Evolutionary conservation across 257 asterid species (phyloP).

Genomic region (Przewalskia tangutica): DNA sequence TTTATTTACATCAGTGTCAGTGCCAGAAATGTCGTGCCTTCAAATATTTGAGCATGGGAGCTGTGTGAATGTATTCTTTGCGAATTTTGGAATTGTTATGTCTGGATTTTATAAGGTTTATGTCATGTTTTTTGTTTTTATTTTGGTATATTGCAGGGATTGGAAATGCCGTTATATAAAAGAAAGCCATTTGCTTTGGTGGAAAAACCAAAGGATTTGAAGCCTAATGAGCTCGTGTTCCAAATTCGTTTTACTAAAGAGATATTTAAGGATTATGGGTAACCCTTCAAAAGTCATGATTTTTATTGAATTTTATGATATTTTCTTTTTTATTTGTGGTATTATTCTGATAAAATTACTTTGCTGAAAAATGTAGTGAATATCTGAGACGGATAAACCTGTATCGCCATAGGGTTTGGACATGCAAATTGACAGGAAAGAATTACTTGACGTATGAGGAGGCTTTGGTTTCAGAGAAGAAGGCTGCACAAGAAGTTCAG

Average conservation of each 20-base stretch:
- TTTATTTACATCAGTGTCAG: too few relatives aligned
- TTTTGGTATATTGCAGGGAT: constrained; percentile 8
- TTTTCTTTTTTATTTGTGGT: not conserved
- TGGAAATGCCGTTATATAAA: constrained; percentile 69
- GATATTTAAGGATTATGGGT: constrained; percentile 77
- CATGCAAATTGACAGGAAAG: constrained; percentile 89
- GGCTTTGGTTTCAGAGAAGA: constrained; percentile 74
- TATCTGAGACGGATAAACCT: constrained; percentile 72
- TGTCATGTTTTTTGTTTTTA: not conserved
- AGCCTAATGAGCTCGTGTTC: constrained; percentile 66
- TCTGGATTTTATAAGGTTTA: too few relatives aligned
- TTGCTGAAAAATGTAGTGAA: constrained; percentile 36
- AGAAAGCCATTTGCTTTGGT: constrained; percentile 55
- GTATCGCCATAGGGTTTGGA: constrained; percentile 71
- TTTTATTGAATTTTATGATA: not conserved
- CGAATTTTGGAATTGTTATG: too few relatives aligned
- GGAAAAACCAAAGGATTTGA: constrained; percentile 65
- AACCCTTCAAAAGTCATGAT: not conserved
- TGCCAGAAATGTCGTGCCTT: too few relatives aligned
- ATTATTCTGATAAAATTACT: not conserved
- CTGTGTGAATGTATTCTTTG: too few relatives aligned
- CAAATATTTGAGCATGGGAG: too few relatives aligned
- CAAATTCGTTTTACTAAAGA: constrained; percentile 81
- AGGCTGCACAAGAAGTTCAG: constrained; percentile 48
- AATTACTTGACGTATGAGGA: constrained; percentile 78